Evolutionary conservation across 352 stramenopile genomes (phyloP).

Genomic region (Globisporangium paddicum): DNA sequence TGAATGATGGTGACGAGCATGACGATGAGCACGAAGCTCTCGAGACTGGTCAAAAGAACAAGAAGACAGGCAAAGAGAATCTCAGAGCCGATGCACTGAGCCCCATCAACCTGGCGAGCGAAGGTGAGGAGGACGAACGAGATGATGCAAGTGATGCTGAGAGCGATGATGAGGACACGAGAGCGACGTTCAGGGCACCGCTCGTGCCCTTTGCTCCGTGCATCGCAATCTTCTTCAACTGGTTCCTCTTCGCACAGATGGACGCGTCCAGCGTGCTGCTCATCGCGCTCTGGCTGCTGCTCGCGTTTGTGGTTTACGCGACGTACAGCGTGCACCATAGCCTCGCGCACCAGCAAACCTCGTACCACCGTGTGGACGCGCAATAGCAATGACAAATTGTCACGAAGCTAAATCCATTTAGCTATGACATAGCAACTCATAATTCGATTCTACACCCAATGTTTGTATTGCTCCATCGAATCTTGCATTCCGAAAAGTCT

Average conservation of each 20-base stretch:
- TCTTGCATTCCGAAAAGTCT: too few relatives aligned
- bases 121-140: slow-evolving; percentile 1
- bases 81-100: not conserved
- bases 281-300: slow-evolving; percentile 59
- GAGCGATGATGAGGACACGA: not conserved
- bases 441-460: too few relatives aligned
- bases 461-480: too few relatives aligned
- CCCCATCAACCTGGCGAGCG: not conserved
- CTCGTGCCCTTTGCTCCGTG: slow-evolving; percentile 75
- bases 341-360: slow-evolving; percentile 60
- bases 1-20: slow-evolving; percentile 20
- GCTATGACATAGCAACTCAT: too few relatives aligned
- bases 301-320: slow-evolving; percentile 67
- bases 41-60: slow-evolving; percentile 9
- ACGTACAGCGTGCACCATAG: slow-evolving; percentile 69
- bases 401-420: too few relatives aligned
- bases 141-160: not conserved
- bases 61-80: slow-evolving; percentile 8
- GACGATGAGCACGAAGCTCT: slow-evolving; percentile 9
- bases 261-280: slow-evolving; percentile 54
- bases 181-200: slow-evolving; percentile 50
- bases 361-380: slow-evolving; percentile 45
- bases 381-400: slow-evolving; percentile 12
- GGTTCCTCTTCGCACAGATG: slow-evolving; percentile 85
- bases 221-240: slow-evolving; percentile 86